These are phyloP conservation scores for Backusella psychrophila DNA, from an alignment of 192 early-diverging fungal species.

Conservation along the genomic window DNA sequence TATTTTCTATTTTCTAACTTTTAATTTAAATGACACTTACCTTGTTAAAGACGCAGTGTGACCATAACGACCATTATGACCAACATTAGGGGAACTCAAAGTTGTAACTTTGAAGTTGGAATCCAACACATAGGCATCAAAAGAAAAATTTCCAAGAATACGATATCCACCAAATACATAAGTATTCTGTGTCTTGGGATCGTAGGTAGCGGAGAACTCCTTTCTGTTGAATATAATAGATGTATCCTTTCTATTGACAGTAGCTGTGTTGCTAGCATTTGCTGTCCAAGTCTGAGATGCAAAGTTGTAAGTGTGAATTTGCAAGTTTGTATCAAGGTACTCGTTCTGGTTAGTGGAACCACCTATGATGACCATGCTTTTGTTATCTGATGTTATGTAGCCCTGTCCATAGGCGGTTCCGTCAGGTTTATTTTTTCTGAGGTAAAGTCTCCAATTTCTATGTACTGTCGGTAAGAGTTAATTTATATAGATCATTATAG, in stretches of 20 bases:
- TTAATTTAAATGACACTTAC: conserved; percentile 7
- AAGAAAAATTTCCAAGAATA: background rate
- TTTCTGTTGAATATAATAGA: conserved; percentile 1
- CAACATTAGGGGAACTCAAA: background rate
- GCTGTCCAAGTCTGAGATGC: conserved; percentile 5
- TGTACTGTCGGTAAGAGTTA: conserved; percentile 4
- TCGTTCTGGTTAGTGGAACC: background rate
- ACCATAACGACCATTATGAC: conserved; percentile 6
- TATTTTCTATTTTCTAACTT: background rate
- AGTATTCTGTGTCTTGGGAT: background rate
- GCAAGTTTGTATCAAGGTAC: background rate
- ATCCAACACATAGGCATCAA: conserved; percentile 15
- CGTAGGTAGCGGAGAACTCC: conserved; percentile 17
- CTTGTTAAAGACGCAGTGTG: conserved; percentile 20
- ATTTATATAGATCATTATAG: conserved; percentile 16
- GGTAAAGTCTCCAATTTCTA: conserved; percentile 13
- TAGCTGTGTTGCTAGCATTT: background rate
- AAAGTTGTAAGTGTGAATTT: conserved; percentile 14
- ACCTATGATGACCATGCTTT: conserved; percentile 12
- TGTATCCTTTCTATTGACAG: background rate
- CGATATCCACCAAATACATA: conserved; percentile 24
- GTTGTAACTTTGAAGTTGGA: background rate
- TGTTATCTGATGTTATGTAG: background rate
- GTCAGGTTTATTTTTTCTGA: conserved; percentile 8
- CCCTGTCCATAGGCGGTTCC: conserved; percentile 8